These are phyloP conservation scores for Sechiopsis laciniata DNA, from an alignment of 306 rosid genomes.

Conservation along the genomic window DNA sequence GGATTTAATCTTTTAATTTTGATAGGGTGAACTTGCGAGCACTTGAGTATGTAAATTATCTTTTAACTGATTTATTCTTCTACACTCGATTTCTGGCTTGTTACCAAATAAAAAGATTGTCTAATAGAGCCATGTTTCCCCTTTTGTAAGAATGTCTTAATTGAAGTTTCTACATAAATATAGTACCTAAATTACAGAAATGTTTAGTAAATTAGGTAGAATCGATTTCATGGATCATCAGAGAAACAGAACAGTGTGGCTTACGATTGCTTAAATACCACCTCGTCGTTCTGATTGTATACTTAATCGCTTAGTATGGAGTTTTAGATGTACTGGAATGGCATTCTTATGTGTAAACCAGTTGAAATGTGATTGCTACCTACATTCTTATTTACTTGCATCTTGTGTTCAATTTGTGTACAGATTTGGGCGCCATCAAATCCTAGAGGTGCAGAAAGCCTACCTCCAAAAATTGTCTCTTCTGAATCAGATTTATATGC, in stretches of 20 bases:
- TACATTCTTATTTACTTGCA: not conserved
- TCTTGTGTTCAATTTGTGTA: slow-evolving; percentile 24
- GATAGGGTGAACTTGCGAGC: not conserved
- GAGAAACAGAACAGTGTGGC: not conserved
- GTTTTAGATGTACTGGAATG: not conserved
- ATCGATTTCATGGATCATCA: not conserved
- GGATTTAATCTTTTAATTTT: not conserved
- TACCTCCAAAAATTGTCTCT: slow-evolving; percentile 69
- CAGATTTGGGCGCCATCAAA: slow-evolving; percentile 95
- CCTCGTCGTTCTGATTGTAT: not conserved
- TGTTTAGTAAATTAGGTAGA: not conserved
- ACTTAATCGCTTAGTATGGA: not conserved
- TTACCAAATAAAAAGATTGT: not conserved
- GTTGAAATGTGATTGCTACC: not conserved
- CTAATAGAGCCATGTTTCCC: not conserved
- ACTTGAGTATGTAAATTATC: not conserved
- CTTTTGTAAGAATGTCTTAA: not conserved
- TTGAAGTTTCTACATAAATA: not conserved
- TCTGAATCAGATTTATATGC: slow-evolving; percentile 76
- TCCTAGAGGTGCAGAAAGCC: slow-evolving; percentile 89
- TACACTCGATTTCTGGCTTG: not conserved
- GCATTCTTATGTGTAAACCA: not conserved
- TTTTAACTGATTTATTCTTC: not conserved
- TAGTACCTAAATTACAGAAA: not conserved
- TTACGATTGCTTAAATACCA: not conserved